Conservation (phyloP, 495 filamentous ascomycete genomes). For the Paragyromitra xinjiangensis region DNA sequence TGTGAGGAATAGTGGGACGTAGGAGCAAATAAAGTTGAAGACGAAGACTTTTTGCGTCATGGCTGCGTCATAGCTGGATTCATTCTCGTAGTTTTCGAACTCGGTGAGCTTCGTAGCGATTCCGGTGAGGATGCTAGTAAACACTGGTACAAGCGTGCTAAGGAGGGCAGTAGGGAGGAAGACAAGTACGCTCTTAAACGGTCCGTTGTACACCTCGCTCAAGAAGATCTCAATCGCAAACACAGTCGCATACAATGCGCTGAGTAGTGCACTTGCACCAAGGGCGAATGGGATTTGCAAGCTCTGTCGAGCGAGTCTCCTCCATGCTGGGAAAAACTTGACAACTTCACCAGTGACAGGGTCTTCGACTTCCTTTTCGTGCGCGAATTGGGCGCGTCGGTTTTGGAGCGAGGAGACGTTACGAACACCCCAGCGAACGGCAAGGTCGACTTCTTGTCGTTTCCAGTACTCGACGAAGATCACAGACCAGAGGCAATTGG, state of each 20-base stretch:
- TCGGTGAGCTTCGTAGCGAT: slow-evolving; percentile 83
- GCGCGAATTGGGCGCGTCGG: slow-evolving; percentile 77
- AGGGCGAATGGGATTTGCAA: slow-evolving; percentile 90
- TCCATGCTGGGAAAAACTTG: slow-evolving; percentile 78
- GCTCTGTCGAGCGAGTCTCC: slow-evolving; percentile 79
- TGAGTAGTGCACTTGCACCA: slow-evolving; percentile 72
- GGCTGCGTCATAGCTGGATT: slow-evolving; percentile 72
- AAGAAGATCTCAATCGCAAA: slow-evolving; percentile 98
- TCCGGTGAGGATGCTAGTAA: slow-evolving; percentile 76
- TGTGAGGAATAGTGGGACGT: slow-evolving; percentile 88
- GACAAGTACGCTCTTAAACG: slow-evolving; percentile 81
- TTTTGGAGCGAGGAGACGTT: slow-evolving; percentile 83
- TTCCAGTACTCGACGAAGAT: slow-evolving; percentile 98
- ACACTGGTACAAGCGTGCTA: slow-evolving; percentile 79
- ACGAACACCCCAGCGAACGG: slow-evolving; percentile 89
- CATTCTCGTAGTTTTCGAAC: slow-evolving; percentile 87
- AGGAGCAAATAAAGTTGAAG: slow-evolving; percentile 97
- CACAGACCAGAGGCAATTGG: slow-evolving; percentile 86
- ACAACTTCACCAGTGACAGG: slow-evolving; percentile 84
- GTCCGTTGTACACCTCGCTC: slow-evolving; percentile 90
- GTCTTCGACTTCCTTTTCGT: slow-evolving; percentile 78
- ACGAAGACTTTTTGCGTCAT: slow-evolving; percentile 92
- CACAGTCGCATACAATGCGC: slow-evolving; percentile 81
- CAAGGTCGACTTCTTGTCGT: slow-evolving; percentile 88
- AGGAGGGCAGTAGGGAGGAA: slow-evolving; percentile 89